phyloP scores from a whole-genome alignment of 805 yeast species.

The Candida verbasci region DNA sequence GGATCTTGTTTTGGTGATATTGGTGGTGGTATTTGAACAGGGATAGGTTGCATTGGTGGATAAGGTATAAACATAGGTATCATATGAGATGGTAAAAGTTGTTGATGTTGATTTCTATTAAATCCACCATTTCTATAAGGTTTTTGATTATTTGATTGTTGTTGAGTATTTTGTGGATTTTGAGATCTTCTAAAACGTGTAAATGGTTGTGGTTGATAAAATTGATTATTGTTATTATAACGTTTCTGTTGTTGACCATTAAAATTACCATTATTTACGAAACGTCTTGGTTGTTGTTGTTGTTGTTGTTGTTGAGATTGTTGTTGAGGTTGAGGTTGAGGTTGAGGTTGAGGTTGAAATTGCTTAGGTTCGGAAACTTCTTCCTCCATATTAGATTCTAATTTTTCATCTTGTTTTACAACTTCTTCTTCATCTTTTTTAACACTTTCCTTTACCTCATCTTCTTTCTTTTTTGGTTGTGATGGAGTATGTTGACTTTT shows the following conservation, averaged over 20 bases:
- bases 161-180: constrained; percentile 11
- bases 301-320: constrained; percentile 14
- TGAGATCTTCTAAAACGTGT: constrained; percentile 13
- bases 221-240: no score
- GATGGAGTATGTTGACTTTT: no score
- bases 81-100: no score
- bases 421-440: no score
- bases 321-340: constrained; percentile 14
- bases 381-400: no score
- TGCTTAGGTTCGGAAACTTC: no score
- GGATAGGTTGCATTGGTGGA: constrained; percentile 9
- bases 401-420: no score
- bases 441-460: constrained; percentile 7
- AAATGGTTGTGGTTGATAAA: constrained; percentile 30
- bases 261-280: constrained; percentile 17
- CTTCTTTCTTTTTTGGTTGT: constrained; percentile 9
- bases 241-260: no score
- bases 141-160: no score
- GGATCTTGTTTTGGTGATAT: constrained; percentile 45
- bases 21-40: constrained; percentile 39
- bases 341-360: constrained; percentile 14
- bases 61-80: constrained; percentile 9
- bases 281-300: constrained; percentile 6
- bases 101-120: constrained; percentile 11
- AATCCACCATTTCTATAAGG: constrained; percentile 3